Evolutionary conservation across 306 rosid genomes (phyloP), one percentile per base, ranked within the genome.

Genomic region (Begonia masoniana): DNA sequence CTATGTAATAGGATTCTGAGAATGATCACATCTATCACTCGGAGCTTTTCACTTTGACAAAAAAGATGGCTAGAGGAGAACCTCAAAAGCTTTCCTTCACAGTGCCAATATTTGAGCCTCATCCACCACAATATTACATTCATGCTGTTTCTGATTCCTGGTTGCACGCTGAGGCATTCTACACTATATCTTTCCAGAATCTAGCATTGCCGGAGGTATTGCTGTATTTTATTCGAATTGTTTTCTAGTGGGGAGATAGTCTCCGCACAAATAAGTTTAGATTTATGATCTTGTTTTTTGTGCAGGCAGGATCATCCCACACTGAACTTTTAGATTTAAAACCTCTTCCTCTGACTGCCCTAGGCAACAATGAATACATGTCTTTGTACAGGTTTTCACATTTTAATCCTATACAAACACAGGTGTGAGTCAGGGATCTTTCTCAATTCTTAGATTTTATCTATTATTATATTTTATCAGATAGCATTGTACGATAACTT

Each of bases 371-470:
- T 68, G 54, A 73, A 57, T 76, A 80, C 64, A 95, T 85, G 71
- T 78, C 78, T 19, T 68, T 85, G 42, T 89, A 82, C 71, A 85
- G 61, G 63, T 89, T 89, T 66, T 82, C 97, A 48, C 97, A 85
- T 78, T 89, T 85, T 69, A 89, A 89, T 75, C 97, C 97, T 15
- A 89, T 89, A 72, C 97, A 89, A 64, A 82, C 97, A 59, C 97
- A 89, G 95, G 97, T 89, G 68, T 61, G 76, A 52, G 65, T 74
- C 57, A 47, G 39, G 39, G 53, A 43, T 65, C 39, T 16, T 55
- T 49, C 56, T 50, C 17, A 15, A 55, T 47, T 56, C 67, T 46
- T 13, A 17, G 19, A 17, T 17, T 0, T 17, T 17, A 41, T 54
- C 11, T 7, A 17, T 54, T 45, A 50, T 64, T 64, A 66, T 60